Evolutionary conservation across 2,329 filamentous ascomycete species (phyloP), one percentile per base, ranked within the genome.

Genomic region (Alternaria ventricosa): DNA sequence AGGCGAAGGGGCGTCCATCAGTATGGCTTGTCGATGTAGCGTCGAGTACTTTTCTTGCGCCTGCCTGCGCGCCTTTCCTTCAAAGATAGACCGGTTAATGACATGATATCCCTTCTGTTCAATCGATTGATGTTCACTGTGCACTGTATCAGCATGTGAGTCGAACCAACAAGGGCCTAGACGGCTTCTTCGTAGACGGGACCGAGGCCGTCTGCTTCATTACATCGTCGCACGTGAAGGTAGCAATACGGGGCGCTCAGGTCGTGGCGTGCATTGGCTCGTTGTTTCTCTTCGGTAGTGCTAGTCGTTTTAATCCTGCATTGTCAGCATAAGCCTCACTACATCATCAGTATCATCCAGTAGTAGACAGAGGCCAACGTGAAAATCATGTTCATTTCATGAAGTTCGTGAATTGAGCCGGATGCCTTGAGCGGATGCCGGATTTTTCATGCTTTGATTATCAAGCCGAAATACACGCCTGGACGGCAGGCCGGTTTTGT

Each of bases 391-490:
- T 55, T 51, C 57, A 60, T 59, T 68, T 74, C 71, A 71, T 74
- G 66, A 74, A 67, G 55, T 61, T 74, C 68, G 72, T 77, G 70
- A 72, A 72, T 71, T 71, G 70, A 68, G 69, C 65, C 71, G 70
- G 68, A 75, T 41, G 36, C 36, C 36, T 41, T 41, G 36, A 41
- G 36, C 36, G 36, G 36, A 41, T 73, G 75, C 72, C 75, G 75
- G 72, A 73, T 74, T 75, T 78, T 65, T 74, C 56, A 63, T 77
- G 74, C 72, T 76, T 78, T 75, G 71, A 73, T 78, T 78, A 74
- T 78, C 75, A 74, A 75, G 71, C 71, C 71, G 71, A 77, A 76
- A 71, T 78, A 78, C 76, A 79, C 74, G 75, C 72, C 69, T 70
- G 66, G 68, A 71, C 71, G 73, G 70, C 72, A 75, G 75, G 71